Conservation (phyloP, 2,329 filamentous ascomycete genomes). For the Aspergillus niger region DNA sequence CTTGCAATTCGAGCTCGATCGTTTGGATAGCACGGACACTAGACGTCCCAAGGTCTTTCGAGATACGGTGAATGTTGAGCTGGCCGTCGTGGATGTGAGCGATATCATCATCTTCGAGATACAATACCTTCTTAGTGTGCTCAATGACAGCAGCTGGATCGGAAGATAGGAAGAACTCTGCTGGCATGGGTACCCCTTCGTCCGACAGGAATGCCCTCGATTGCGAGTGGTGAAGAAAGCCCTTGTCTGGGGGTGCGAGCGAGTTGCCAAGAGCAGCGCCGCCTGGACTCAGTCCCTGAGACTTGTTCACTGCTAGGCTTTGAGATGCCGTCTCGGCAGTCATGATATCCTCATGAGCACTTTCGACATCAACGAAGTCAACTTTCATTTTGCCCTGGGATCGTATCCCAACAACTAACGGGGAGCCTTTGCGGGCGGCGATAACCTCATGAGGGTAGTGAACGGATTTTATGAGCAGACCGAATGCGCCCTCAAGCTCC, state of each 20-base stretch:
- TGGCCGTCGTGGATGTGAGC: constrained; percentile 99
- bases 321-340: constrained; percentile 93
- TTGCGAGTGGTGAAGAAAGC: constrained; percentile 94
- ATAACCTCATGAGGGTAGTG: constrained; percentile 98
- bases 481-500: constrained; percentile 97
- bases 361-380: constrained; percentile 99
- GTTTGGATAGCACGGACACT: constrained; percentile 99
- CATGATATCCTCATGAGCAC: constrained; percentile 82
- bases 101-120: constrained; percentile 99
- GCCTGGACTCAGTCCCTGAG: constrained; percentile 23
- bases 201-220: constrained; percentile 98
- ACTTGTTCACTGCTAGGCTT: constrained; percentile 95
- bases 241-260: constrained; percentile 93
- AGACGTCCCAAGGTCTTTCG: constrained; percentile 93
- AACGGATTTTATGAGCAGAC: constrained; percentile 95
- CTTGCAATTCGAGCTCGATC: constrained; percentile 96
- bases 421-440: constrained; percentile 96
- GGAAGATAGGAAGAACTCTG: constrained; percentile 98
- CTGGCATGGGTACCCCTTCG: constrained; percentile 95
- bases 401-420: constrained; percentile 93
- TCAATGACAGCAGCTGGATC: constrained; percentile 98
- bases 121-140: constrained; percentile 99
- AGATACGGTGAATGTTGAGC: constrained; percentile 96
- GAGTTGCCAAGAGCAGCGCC: constrained; percentile 58
- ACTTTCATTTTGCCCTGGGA: constrained; percentile 99